These are phyloP conservation scores for Solanum sejunctum DNA, from an alignment of 257 asterid genomes.

Conservation along the genomic window DNA sequence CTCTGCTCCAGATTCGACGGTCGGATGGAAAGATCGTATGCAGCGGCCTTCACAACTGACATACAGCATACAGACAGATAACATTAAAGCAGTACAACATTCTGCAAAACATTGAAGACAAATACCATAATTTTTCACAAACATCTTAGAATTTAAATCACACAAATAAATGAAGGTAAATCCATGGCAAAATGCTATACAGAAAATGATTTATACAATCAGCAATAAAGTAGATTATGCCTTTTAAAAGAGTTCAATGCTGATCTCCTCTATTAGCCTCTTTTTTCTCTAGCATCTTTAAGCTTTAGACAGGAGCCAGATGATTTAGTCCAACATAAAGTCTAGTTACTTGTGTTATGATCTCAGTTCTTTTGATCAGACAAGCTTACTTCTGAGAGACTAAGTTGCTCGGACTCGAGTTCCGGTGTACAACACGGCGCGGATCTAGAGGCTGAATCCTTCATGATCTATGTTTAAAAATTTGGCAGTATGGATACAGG, in stretches of 20 bases:
- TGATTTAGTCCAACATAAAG: background rate
- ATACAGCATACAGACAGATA: background rate
- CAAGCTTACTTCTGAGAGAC: background rate
- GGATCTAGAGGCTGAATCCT: background rate
- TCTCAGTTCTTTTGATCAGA: background rate
- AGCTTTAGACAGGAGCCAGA: background rate
- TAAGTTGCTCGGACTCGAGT: background rate
- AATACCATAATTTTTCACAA: background rate
- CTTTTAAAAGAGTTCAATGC: background rate
- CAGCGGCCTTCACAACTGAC: constrained; percentile 80
- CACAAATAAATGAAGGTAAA: background rate
- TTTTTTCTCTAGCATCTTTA: background rate
- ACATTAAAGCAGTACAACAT: background rate
- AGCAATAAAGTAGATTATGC: background rate
- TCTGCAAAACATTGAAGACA: background rate
- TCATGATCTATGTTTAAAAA: background rate
- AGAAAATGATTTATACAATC: background rate
- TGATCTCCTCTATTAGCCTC: background rate
- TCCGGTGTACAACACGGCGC: background rate
- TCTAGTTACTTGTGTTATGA: background rate
- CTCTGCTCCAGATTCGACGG: constrained; percentile 40
- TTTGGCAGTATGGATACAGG: background rate
- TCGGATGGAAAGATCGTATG: constrained; percentile 69
- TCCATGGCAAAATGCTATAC: background rate
- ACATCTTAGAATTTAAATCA: background rate